phyloP scores from a whole-genome alignment of 2,329 filamentous ascomycete species.

The Leptoxyphium fumago region DNA sequence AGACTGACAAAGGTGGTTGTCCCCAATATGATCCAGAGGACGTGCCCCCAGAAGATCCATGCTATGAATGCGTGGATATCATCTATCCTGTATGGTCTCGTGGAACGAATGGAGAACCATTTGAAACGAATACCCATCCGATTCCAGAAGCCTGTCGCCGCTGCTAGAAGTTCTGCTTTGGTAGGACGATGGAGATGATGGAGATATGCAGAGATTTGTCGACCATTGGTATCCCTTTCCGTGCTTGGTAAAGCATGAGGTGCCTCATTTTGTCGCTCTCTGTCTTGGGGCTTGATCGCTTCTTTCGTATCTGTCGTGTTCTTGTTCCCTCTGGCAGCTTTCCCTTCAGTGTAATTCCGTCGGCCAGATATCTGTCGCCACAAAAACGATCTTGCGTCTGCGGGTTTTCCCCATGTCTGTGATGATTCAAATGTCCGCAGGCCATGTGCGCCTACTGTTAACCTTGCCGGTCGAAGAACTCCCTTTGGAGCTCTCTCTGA shows the following conservation, averaged over 20 bases:
- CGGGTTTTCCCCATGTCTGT: too few species aligned
- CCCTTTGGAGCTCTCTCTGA: too few species aligned
- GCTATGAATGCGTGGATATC: slow-evolving; percentile 93
- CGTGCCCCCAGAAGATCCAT: slow-evolving; percentile 85
- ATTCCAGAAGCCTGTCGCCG: slow-evolving; percentile 86
- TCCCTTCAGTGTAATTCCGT: neutral
- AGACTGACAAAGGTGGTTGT: slow-evolving; percentile 96
- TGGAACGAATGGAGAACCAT: slow-evolving; percentile 91
- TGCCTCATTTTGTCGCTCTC: neutral
- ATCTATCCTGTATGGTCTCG: slow-evolving; percentile 85
- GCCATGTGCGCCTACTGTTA: too few species aligned
- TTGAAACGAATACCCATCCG: slow-evolving; percentile 85
- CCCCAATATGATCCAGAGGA: slow-evolving; percentile 90
- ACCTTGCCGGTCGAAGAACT: too few species aligned
- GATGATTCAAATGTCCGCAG: too few species aligned
- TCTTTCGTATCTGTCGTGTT: neutral
- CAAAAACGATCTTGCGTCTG: neutral
- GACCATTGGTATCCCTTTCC: neutral
- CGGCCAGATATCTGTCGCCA: neutral
- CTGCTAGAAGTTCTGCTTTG: slow-evolving; percentile 83
- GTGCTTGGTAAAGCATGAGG: slow-evolving; percentile 1
- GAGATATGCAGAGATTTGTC: slow-evolving; percentile 38
- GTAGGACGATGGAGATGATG: slow-evolving; percentile 68
- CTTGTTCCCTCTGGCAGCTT: neutral
- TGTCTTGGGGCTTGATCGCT: neutral